Evolutionary conservation across 106 monocot genomes (phyloP).

Genomic region (Xerophyta viscosa): DNA sequence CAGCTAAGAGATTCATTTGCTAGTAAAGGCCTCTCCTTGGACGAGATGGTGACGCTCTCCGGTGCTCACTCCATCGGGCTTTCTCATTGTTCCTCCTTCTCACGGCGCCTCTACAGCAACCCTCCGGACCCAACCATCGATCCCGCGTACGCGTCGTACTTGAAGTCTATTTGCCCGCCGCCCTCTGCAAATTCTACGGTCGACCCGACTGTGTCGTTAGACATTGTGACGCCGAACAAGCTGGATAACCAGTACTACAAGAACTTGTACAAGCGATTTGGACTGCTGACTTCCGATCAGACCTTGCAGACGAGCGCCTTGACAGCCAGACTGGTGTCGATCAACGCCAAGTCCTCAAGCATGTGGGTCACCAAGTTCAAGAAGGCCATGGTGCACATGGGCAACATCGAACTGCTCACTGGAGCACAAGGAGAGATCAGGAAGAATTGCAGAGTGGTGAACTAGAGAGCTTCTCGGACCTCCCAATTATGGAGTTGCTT

Average conservation of each 20-base stretch:
- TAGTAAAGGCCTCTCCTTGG: conserved; percentile 24
- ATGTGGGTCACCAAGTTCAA: too few relatives aligned
- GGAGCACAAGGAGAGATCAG: conserved; percentile 21
- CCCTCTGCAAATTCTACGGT: background rate
- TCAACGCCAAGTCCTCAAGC: too few relatives aligned
- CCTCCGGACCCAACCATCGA: conserved; percentile 10
- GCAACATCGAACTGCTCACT: conserved; percentile 17
- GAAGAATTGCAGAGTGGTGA: conserved; percentile 11
- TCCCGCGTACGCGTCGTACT: background rate
- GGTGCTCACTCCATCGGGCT: conserved; percentile 49
- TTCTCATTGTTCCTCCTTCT: conserved; percentile 35
- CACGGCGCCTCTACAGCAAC: conserved; percentile 17
- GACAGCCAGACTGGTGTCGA: too few relatives aligned
- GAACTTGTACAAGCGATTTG: conserved; percentile 9
- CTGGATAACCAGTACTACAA: conserved; percentile 31
- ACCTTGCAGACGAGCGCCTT: conserved; percentile 5
- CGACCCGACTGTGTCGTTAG: background rate
- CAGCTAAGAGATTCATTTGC: conserved; percentile 30
- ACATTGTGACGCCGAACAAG: background rate
- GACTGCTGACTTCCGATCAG: conserved; percentile 23
- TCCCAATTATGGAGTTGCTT: too few relatives aligned
- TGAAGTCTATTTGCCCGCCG: conserved; percentile 17
- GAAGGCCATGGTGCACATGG: conserved; percentile 26
- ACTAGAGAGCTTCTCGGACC: too few relatives aligned
- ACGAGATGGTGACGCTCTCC: conserved; percentile 46